A percentile compares a stretch with the other conserved stretches of the same genome.
These are phyloP conservation scores for Monosporascus sp. DNA, from an alignment of 2,329 filamentous ascomycete genomes.

Conservation along the genomic window DNA sequence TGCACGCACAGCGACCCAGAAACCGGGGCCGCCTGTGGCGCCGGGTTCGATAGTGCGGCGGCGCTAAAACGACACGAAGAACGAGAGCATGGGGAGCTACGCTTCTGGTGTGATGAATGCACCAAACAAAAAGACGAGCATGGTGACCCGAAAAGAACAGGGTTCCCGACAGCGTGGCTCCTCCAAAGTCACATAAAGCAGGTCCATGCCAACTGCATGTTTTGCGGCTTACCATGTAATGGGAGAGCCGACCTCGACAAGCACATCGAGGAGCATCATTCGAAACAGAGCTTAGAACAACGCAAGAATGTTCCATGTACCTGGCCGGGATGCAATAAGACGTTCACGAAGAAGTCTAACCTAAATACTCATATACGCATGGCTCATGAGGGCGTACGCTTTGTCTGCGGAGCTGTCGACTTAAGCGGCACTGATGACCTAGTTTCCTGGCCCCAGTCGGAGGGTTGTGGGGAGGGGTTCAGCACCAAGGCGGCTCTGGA, in stretches of 20 bases:
- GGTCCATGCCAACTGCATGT: constrained; percentile 69
- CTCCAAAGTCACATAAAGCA: constrained; percentile 69
- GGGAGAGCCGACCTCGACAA: constrained; percentile 63
- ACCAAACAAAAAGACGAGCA: constrained; percentile 32
- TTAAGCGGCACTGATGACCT: constrained; percentile 53
- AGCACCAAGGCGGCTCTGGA: constrained; percentile 73
- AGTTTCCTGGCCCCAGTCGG: constrained; percentile 55
- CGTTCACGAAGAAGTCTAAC: constrained; percentile 80
- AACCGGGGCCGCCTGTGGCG: constrained; percentile 44
- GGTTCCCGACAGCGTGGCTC: constrained; percentile 67
- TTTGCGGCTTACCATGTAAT: constrained; percentile 65
- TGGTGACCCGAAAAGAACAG: constrained; percentile 37
- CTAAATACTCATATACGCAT: constrained; percentile 72
- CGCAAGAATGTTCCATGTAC: constrained; percentile 63
- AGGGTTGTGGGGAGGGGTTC: constrained; percentile 72
- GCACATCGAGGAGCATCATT: constrained; percentile 76
- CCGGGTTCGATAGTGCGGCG: constrained; percentile 67
- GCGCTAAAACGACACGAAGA: constrained; percentile 67
- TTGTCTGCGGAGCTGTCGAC: constrained; percentile 70
- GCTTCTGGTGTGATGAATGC: constrained; percentile 77
- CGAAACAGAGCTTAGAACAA: constrained; percentile 54
- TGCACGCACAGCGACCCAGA: constrained; percentile 48
- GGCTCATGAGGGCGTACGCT: constrained; percentile 71
- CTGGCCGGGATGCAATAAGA: constrained; percentile 62
- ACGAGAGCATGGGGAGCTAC: constrained; percentile 61